Evolutionary conservation across 2,329 filamentous ascomycete species (phyloP).

Genomic region (Penicillium corylophilum): DNA sequence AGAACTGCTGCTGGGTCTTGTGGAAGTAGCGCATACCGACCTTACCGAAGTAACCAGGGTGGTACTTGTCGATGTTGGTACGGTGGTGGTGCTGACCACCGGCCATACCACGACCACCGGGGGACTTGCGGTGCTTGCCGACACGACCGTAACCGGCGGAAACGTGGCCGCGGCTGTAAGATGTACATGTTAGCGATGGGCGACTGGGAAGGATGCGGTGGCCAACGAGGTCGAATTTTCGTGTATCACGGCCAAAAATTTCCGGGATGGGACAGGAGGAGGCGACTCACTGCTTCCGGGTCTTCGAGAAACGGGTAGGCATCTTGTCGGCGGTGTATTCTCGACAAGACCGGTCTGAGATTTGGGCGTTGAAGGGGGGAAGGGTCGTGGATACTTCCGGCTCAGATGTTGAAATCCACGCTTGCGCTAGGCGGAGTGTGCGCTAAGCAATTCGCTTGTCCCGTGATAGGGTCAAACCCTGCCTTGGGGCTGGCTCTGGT

Average conservation of each 20-base stretch:
- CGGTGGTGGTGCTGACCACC: conserved; percentile 99
- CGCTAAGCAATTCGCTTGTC: conserved; percentile 40
- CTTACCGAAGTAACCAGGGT: conserved; percentile 99
- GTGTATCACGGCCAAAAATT: conserved; percentile 15
- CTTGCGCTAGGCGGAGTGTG: conserved; percentile 36
- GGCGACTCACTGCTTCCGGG: conserved; percentile 49
- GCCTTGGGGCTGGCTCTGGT: conserved; percentile 11
- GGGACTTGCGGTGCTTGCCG: conserved; percentile 96
- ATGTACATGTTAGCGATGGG: conserved; percentile 25
- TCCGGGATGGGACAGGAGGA: conserved; percentile 21
- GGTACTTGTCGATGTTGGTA: conserved; percentile 90
- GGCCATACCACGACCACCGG: conserved; percentile 79
- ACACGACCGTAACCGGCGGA: conserved; percentile 97
- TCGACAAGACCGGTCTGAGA: conserved; percentile 41
- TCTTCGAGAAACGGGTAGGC: conserved; percentile 53
- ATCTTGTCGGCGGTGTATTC: conserved; percentile 47
- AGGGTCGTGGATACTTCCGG: conserved; percentile 31
- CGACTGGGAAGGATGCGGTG: conserved; percentile 8
- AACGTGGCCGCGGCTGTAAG: conserved; percentile 85
- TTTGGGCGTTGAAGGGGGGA: conserved; percentile 38
- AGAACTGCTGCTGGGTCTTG: conserved; percentile 92
- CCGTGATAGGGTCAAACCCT: conserved; percentile 35
- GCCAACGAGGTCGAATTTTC: conserved; percentile 18
- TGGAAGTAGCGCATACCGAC: conserved; percentile 96
- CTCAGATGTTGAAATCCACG: conserved; percentile 40